phyloP scores from a whole-genome alignment of 192 early-diverging fungal species.

The Endogone sp. region DNA sequence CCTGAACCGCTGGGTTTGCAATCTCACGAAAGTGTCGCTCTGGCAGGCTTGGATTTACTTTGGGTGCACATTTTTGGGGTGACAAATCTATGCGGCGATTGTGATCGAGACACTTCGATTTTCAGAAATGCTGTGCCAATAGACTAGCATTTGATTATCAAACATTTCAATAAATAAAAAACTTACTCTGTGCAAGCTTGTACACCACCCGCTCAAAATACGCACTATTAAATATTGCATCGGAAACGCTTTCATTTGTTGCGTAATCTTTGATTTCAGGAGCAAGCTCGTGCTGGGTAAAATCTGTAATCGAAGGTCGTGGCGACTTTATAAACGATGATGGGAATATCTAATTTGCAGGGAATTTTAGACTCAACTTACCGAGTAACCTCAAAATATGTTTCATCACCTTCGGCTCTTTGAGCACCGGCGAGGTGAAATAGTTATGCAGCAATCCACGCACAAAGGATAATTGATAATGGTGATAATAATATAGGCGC shows the following conservation, averaged over 20 bases:
- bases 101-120: not conserved
- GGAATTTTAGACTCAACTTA: constrained; percentile 35
- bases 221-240: constrained; percentile 37
- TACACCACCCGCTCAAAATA: constrained; percentile 50
- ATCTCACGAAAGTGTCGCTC: constrained; percentile 60
- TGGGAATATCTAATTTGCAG: not conserved
- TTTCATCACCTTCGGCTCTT: constrained; percentile 48
- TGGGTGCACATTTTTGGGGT: constrained; percentile 49
- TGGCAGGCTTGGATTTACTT: constrained; percentile 38
- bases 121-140: not conserved
- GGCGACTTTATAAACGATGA: constrained; percentile 21
- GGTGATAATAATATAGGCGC: constrained; percentile 59
- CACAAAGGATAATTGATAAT: constrained; percentile 63
- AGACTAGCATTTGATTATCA: not conserved
- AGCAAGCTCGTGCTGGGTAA: constrained; percentile 34
- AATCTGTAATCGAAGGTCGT: constrained; percentile 27
- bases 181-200: constrained; percentile 44
- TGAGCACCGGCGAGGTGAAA: constrained; percentile 57
- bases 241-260: constrained; percentile 18
- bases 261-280: constrained; percentile 31
- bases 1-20: constrained; percentile 55
- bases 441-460: constrained; percentile 65
- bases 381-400: constrained; percentile 57
- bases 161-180: not conserved
- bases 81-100: constrained; percentile 27